Evolutionary conservation across 345 rosid genomes (phyloP), one percentile per base, ranked within the genome.

Genomic region (Lepidium didymum): DNA sequence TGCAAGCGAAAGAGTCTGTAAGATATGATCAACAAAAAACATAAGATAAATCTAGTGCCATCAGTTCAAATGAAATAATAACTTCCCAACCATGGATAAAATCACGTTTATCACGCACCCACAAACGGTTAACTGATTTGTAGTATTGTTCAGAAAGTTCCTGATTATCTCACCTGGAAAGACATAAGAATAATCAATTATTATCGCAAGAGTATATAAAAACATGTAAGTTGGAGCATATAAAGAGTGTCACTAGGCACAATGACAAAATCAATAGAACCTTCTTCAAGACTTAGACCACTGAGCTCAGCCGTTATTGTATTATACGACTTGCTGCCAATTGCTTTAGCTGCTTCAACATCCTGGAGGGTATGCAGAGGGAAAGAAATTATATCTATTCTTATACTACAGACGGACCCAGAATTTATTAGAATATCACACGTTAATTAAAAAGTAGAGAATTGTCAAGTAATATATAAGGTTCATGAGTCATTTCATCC

Each of bases 241-340:
- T n/a, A 61, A 55, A 60, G 3, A 52, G 2, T 0, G 18, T n/a
- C 5, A 19, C 44, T 41, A 23, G 8, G 10, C 13, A 47, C 62
- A 61, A 38, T 7, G 60, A 44, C 38, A 86, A 91, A 95, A 85
- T 95, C 97, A 76, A 91, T 81, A 29, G 75, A 79, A 79, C 87
- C 96, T 70, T 86, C 95, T 66, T 77, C 90, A 5, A 81, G 58
- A 38, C 73, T 72, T 36, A 67, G 68, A 64, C 78, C 81, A 31
- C 37, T 56, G 59, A 95, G 92, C 79, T 91, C 99, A 27, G 80
- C 86, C 90, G 56, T 91, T 42, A 95, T 68, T 71, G 96, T 74
- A 80, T 95, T 95, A 66, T 95, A 91, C 25, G 98, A 95, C 77
- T 91, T 95, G 74, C 83, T 68, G 60, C 91, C 97, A 64, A 91